Evolutionary conservation across 140 eudicot species (phyloP), one percentile per base, ranked within the genome.

Genomic region (Ambrosia hybrid): DNA sequence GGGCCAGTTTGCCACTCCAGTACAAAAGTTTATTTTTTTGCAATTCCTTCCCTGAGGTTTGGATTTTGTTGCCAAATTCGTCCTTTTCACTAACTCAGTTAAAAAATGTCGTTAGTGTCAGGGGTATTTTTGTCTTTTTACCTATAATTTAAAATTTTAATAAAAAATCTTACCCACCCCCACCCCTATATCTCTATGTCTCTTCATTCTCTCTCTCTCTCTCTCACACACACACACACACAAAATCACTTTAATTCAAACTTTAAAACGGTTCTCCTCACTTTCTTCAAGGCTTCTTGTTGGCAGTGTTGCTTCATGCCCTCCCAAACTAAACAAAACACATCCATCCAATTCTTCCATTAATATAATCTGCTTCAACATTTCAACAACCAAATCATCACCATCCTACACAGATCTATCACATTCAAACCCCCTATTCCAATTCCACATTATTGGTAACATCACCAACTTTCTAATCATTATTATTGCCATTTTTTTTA

Each of bases 221-320:
- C 45, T 21, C 73, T 16, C 78, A 4, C 67, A 10, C 46, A n/a
- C 62, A 46, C 71, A 2, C 71, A 3, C 75, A 76, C 52, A 76
- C 49, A 65, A 1, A 48, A 13, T 61, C 57, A 76, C 81, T 81
- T 81, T 81, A 81, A 76, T 81, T 76, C 81, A 76, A 81, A 81
- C 75, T 76, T 70, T 15, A 62, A 70, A n/a, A 52, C 52, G 57
- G 48, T 53, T 38, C 36, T 67, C 52, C 81, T 63, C 81, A 46
- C 81, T 71, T 57, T 38, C 77, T 75, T 80, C 84, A 70, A 76
- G 84, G 84, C 77, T 80, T 74, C 80, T 80, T 69, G 80, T 75
- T 75, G 71, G 17, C 77, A 69, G 74, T 62, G 70, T 21, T 21
- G 26, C 26, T 21, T 21, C 26, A 21, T 21, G 26, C 26, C 26